Evolutionary conservation across 148 eudicot genomes (phyloP), one percentile per base, ranked within the genome.

Genomic region (Euryodendron excelsum): DNA sequence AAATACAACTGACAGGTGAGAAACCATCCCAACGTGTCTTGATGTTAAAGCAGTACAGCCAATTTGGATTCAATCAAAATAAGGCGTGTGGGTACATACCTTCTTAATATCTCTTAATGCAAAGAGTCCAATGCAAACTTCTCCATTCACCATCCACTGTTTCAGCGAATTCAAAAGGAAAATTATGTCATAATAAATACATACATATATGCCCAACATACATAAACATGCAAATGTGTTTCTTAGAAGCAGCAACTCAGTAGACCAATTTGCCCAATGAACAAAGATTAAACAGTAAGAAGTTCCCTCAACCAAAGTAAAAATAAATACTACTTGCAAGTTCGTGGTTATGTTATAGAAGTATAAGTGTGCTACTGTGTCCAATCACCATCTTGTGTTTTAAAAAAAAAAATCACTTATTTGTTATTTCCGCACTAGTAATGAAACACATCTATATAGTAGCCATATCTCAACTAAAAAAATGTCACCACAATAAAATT

Each of bases 131-230:
- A 93, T 81, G 79, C 98, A 96, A 76, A 96, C 94, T 82, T 96
- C 99, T 78, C 99, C 99, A 87, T 96, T 93, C 65, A 96, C 99
- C 85, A 96, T 94, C 99, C 99, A 96, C 99, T 95, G 94, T 80
- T 80, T 77, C 71, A 78, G 75, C 68, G 81, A 33, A 77, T 41
- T 59, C 52, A 69, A 30, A 70, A 58, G 36, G 27, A 76, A 23
- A 63, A 23, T 27, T 36, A 61, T 66, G 21, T 34, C 27, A 18
- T 36, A 52, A 48, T 48, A 31, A 33, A 63, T 61, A 27, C 14
- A 31, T 47, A 20, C 11, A 13, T 12, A 44, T 10, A 7, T 34
- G 30, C 30, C 18, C 27, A 47, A n/a, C 34, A n/a, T n/a, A 23
- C 39, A 58, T 55, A 25, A 48, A 34, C 23, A 36, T 52, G 9